Evolutionary conservation across 2,329 filamentous ascomycete species (phyloP).

Genomic region (Alternaria metachromatica): DNA sequence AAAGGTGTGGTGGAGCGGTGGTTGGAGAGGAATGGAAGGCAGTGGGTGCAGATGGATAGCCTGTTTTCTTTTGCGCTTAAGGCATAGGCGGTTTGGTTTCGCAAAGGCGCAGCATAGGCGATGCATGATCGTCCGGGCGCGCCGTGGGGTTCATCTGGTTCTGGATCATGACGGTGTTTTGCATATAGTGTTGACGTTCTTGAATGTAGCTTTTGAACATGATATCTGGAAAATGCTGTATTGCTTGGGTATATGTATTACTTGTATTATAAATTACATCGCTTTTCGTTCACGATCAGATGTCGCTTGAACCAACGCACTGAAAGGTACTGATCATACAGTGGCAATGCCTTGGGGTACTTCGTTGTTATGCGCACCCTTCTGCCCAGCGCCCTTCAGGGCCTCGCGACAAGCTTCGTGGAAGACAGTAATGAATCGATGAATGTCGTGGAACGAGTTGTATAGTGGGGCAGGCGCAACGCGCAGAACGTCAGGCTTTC

Average conservation of each 20-base stretch:
- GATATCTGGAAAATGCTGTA: background rate
- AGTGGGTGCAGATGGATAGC: conserved; percentile 93
- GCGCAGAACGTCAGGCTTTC: conserved; percentile 83
- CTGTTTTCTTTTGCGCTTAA: conserved; percentile 71
- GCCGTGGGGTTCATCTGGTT: background rate
- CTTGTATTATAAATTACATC: conserved; percentile 10
- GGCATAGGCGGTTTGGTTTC: conserved; percentile 8
- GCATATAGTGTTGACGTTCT: conserved; percentile 3
- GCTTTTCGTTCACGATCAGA: background rate
- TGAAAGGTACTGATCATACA: conserved; percentile 6
- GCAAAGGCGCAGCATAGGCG: background rate
- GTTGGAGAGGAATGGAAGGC: conserved; percentile 85
- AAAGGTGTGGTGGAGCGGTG: conserved; percentile 81
- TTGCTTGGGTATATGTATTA: conserved; percentile 21
- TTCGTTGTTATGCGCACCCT: background rate
- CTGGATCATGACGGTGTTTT: conserved; percentile 2
- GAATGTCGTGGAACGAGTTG: conserved; percentile 77
- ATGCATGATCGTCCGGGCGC: background rate
- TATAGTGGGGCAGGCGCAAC: conserved; percentile 86
- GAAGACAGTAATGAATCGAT: conserved; percentile 56
- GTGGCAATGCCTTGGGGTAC: conserved; percentile 18
- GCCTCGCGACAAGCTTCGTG: conserved; percentile 55
- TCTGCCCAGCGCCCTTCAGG: conserved; percentile 8
- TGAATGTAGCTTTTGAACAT: conserved; percentile 3
- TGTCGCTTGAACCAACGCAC: background rate